Percentiles rank a stretch among this genome's conserved stretches.
Evolutionary conservation across 768 basidiomycete species (phyloP).

Genomic region (Neoboletus brunneissimus): DNA sequence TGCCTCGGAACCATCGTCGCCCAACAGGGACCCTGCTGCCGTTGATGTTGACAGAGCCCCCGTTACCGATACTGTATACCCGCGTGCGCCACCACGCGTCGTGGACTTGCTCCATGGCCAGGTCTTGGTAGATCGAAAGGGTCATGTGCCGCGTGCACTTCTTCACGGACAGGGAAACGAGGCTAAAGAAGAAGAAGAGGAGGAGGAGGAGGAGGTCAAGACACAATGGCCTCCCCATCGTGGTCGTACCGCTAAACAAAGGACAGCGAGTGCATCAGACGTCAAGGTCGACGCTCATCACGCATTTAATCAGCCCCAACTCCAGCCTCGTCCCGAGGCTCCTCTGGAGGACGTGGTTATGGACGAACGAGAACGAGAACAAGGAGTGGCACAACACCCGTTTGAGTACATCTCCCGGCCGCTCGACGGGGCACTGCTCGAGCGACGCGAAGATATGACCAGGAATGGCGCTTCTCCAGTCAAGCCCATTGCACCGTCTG

Average conservation of each 20-base stretch:
- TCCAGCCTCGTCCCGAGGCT: neutral
- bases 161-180: neutral
- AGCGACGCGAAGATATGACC: neutral
- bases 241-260: neutral
- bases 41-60: neutral
- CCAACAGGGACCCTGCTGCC: neutral
- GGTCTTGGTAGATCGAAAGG: constrained; percentile 20
- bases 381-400: neutral
- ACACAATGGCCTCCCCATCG: constrained; percentile 18
- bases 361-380: constrained; percentile 1
- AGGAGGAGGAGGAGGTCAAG: neutral
- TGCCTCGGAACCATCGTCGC: constrained; percentile 16
- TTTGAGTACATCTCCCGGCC: neutral
- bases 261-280: neutral
- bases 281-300: constrained; percentile 4
- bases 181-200: neutral
- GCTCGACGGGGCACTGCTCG: neutral
- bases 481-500: neutral
- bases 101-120: constrained; percentile 17
- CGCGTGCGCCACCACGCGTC: constrained; percentile 23
- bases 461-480: neutral
- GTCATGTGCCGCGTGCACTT: constrained; percentile 10
- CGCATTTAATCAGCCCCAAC: constrained; percentile 13
- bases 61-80: neutral
- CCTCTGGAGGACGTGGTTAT: neutral